Evolutionary conservation across 176 grass and related monocot species (phyloP), one percentile per base, ranked within the genome.

Genomic region (Tuctoria greenei): DNA sequence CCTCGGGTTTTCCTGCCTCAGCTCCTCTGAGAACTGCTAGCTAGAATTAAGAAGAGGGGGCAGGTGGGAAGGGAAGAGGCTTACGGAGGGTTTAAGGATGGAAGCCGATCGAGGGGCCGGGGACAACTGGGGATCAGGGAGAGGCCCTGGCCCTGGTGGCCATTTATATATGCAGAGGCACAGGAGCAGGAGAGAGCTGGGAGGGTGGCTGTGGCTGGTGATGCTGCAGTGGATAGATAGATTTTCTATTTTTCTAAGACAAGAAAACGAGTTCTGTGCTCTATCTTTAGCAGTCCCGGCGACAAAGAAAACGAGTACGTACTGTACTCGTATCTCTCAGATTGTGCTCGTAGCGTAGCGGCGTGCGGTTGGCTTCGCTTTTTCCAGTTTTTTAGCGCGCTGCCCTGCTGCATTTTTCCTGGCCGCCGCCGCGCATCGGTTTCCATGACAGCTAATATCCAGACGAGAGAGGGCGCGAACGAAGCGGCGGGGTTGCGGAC

Each of bases 361-460:
- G n/a, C 51, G 23, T 2, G 56, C 54, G 10, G n/a, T 56, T 59
- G 24, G 57, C 1, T 16, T 50, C 26, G 14, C 61, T 45, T 58
- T 61, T 4, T 31, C 31, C 0, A 5, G 26, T 42, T 6, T 21
- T 3, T 45, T 45, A 45, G 43, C 43, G 44, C 13, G 11, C 10
- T 1, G 40, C 14, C 43, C 13, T 1, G 13, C 44, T 46, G 12
- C 15, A 46, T 27, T 42, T 25, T 57, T 12, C 4, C 54, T 25
- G 23, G 7, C 8, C 7, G 23, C 2, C 18, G 57, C 17, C 17
- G 1, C 20, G 72, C 18, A 10, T 12, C 86, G 57, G 63, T 67
- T 62, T 83, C 81, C 45, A 12, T 83, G 86, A 79, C 86, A 83
- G 86, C 86, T 88, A 42, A 88, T 83, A 74, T 83, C 86, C 86